Evolutionary conservation across 2,329 filamentous ascomycete genomes (phyloP).

Genomic region (Epichloe coenophiala): DNA sequence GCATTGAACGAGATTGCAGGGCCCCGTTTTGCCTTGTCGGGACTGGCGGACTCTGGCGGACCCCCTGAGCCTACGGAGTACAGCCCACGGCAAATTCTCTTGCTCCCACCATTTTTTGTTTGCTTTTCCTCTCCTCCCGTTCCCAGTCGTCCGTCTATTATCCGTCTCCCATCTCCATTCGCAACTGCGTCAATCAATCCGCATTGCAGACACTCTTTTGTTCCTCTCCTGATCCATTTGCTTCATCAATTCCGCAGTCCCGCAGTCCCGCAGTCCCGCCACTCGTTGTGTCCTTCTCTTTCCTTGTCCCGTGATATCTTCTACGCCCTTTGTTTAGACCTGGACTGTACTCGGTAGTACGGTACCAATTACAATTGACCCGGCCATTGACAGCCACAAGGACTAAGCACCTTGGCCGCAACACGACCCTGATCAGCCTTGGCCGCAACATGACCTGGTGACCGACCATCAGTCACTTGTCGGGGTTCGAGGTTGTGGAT

Average conservation of each 20-base stretch:
- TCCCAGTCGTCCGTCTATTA: background rate
- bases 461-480: background rate
- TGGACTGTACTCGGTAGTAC: too few relatives aligned
- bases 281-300: background rate
- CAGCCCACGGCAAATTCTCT: too few relatives aligned
- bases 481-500: background rate
- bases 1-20: background rate
- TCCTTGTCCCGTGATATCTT: background rate
- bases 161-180: background rate
- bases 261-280: background rate
- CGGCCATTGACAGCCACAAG: too few relatives aligned
- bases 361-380: too few relatives aligned
- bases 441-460: too few relatives aligned
- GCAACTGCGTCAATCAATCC: background rate
- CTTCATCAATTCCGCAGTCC: too few relatives aligned
- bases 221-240: background rate
- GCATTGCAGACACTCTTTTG: background rate
- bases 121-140: background rate
- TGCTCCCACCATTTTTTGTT: background rate
- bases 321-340: too few relatives aligned
- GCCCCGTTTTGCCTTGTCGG: too few relatives aligned
- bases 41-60: too few relatives aligned
- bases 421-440: background rate
- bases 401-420: too few relatives aligned
- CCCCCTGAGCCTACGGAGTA: too few relatives aligned